Evolutionary conservation across 768 basidiomycete species (phyloP).

Genomic region (Cystobasidium onofrii): DNA sequence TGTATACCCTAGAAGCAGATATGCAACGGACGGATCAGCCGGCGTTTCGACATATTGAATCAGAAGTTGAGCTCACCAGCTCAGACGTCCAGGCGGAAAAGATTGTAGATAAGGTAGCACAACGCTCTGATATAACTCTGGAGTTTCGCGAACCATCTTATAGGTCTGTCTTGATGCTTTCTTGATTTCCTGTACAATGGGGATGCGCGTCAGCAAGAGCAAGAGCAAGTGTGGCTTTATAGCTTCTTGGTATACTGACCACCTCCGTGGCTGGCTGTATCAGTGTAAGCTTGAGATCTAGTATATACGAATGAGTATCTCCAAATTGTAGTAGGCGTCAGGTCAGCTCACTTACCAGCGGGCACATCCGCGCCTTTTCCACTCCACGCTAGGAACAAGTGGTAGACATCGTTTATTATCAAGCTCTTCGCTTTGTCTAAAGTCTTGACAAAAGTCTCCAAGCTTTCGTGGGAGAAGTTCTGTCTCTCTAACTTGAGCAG

Average conservation of each 20-base stretch:
- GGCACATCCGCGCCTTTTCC: constrained; percentile 52
- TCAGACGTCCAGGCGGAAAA: constrained; percentile 54
- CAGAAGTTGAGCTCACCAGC: constrained; percentile 2
- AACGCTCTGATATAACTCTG: constrained; percentile 60
- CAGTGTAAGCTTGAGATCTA: constrained; percentile 74
- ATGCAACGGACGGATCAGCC: neutral
- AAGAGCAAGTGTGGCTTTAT: too few species aligned
- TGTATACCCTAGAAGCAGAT: constrained; percentile 71
- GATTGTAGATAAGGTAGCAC: constrained; percentile 70
- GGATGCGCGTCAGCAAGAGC: too few species aligned
- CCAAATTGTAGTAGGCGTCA: too few species aligned
- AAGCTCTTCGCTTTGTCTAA: constrained; percentile 39
- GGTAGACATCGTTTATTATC: constrained; percentile 37
- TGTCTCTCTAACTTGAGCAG: constrained; percentile 74
- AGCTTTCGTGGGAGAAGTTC: constrained; percentile 51
- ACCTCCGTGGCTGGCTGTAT: constrained; percentile 77
- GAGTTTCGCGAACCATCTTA: constrained; percentile 72
- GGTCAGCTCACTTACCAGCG: neutral
- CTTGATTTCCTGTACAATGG: constrained; percentile 56
- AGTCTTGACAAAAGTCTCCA: constrained; percentile 43
- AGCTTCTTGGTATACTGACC: constrained; percentile 27
- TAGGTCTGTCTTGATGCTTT: constrained; percentile 70
- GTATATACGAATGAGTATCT: too few species aligned
- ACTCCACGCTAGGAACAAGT: constrained; percentile 51
- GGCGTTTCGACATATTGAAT: too few species aligned